Evolutionary conservation across 1,284 basidiomycete species (phyloP).

Genomic region (Coriolopsis trogii): DNA sequence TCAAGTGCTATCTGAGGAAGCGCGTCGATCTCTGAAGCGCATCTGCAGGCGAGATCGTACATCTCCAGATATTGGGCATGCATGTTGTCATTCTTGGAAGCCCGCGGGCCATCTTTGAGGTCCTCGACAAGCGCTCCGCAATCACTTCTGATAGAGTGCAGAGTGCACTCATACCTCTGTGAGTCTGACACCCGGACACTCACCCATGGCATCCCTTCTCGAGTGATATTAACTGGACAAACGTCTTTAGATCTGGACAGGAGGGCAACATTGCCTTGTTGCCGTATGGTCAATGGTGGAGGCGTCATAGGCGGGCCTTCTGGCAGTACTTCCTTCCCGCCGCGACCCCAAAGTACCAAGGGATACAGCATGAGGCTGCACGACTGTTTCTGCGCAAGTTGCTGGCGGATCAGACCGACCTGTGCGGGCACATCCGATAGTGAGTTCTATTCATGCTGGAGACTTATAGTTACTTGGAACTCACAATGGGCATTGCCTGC

Average conservation of each 20-base stretch:
- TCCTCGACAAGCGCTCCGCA: conserved; percentile 15
- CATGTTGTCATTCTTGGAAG: conserved; percentile 25
- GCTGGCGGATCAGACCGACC: neutral
- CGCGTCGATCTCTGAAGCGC: neutral
- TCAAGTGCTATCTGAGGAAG: too few species aligned
- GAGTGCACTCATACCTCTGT: neutral
- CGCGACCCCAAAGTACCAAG: neutral
- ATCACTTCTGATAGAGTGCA: conserved; percentile 16
- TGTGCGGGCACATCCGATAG: conserved; percentile 1
- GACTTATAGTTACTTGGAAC: neutral
- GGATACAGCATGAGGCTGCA: neutral
- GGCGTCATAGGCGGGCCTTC: neutral
- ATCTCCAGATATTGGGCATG: conserved; percentile 26
- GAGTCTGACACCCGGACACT: neutral
- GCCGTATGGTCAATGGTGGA: conserved; percentile 2
- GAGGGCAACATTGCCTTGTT: conserved; percentile 3
- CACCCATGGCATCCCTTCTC: neutral
- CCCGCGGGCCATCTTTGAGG: conserved; percentile 8
- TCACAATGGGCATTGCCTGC: neutral
- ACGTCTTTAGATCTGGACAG: neutral
- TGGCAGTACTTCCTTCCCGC: conserved; percentile 9
- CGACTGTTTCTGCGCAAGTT: conserved; percentile 8
- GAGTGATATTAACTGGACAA: neutral
- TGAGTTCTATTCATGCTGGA: neutral
- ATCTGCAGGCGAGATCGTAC: conserved; percentile 26